Conservation (phyloP, 108 stramenopile species). For the Nitzschia sp. region DNA sequence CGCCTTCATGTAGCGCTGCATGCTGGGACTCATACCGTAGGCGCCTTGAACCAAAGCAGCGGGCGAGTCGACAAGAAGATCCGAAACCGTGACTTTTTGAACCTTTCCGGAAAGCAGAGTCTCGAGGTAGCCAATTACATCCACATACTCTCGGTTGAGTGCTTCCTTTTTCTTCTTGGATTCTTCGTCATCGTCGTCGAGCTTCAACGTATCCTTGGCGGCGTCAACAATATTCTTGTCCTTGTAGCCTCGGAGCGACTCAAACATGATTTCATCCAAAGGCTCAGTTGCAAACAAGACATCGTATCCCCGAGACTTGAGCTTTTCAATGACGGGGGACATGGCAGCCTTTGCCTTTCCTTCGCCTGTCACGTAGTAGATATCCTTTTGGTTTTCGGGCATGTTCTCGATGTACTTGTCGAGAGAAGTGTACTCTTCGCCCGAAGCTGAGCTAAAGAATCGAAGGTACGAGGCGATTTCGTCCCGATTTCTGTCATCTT, state of each 20-base stretch:
- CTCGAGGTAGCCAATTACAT: conserved; percentile 84
- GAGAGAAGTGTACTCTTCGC: conserved; percentile 81
- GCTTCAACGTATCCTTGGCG: conserved; percentile 86
- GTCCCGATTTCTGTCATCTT: conserved; percentile 88
- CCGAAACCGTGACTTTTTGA: conserved; percentile 87
- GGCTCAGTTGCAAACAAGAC: conserved; percentile 94
- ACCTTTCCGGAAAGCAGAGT: conserved; percentile 77
- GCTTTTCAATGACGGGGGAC: conserved; percentile 93
- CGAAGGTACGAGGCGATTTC: conserved; percentile 86
- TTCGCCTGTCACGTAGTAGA: conserved; percentile 96
- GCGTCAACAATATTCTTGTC: conserved; percentile 87
- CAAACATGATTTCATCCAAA: conserved; percentile 96
- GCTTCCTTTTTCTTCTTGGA: conserved; percentile 91
- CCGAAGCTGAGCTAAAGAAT: conserved; percentile 84
- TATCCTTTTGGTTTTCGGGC: conserved; percentile 91
- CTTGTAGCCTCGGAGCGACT: conserved; percentile 82
- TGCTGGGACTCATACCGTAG: conserved; percentile 96
- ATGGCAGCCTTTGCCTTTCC: conserved; percentile 75
- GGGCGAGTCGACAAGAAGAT: conserved; percentile 83
- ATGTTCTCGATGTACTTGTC: conserved; percentile 89
- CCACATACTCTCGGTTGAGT: conserved; percentile 59
- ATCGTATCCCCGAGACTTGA: conserved; percentile 85
- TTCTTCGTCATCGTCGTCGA: conserved; percentile 87
- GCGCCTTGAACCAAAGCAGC: conserved; percentile 94
- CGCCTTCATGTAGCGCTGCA: conserved; percentile 97